Evolutionary conservation across 2,329 filamentous ascomycete genomes (phyloP), one percentile per base, ranked within the genome.

Genomic region (Thelonectria rubi): DNA sequence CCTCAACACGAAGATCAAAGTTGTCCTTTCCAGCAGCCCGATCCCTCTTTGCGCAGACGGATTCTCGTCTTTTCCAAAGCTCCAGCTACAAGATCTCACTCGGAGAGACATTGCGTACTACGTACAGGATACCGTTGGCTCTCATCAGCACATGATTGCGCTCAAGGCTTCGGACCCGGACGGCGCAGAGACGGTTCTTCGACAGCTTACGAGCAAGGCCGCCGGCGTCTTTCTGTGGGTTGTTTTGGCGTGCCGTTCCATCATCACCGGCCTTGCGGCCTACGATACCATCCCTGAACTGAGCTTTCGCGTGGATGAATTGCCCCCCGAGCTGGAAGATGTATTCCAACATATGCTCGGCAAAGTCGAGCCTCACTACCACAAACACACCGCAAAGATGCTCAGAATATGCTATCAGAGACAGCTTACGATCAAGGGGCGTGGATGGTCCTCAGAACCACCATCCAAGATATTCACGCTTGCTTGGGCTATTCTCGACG

Each of bases 191-290:
- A 6, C 2, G 15, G 26, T 56, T 5, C 6, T 60, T 3, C 5
- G 15, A 14, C 11, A 60, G 11, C 18, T 61, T 6, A 18, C 49
- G 10, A n/a, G 49, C n/a, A 61, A 61, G 21, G 37, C 58, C 1
- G 9, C 47, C 0, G 58, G 58, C 4, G 58, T 61, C 9, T 61
- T 56, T 17, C 43, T 61, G 7, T 61, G 58, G 58, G 53, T 57
- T 10, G 14, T 61, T n/a, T 32, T 61, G 1, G 58, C 58, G 3
- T 61, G 58, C 42, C 47, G 58, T 5, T 48, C 20, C 30, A 6
- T 61, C 6, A 5, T 53, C 9, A 18, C 20, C 9, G 53, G 53
- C 5, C 53, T 61, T 10, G 47, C 30, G 14, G 58, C 40, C 2
- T 57, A 50, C 12, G 58, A 57, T 24, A 32, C 2, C 4, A 34